Base-by-base conservation (phyloP, 768 basidiomycete species). In the Collybia sp. region DNA sequence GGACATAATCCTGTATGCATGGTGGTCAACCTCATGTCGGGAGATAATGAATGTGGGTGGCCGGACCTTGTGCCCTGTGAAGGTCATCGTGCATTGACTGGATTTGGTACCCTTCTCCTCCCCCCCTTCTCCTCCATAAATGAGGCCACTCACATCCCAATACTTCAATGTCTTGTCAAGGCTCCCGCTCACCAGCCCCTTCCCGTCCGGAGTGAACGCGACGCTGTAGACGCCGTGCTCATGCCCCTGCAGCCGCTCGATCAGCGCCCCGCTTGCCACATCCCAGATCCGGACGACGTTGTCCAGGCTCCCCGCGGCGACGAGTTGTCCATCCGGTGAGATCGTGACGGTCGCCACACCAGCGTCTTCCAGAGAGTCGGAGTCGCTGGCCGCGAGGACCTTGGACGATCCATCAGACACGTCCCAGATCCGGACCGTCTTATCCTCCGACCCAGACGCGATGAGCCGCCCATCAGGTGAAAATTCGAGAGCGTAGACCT, bases 401-500 rank as follows among this genome's bases (percentile, higher is more conserved):
- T 70, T 71, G 16, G 60, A 66, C 1, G 65, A 57, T 6, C 65
- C 63, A 8, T 59, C 62, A 8, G 50, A 41, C 71, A 74, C 70
- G 53, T 74, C 68, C 73, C 74, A 75, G 40, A 77, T 71, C 12
- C 73, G 62, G 12, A 72, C 70, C 1, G 75, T 74, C 44, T 71
- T 70, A 55, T 76, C 90, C 2, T 92, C 92, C 0, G 89, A 93
- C 12, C 93, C 93, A 2, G 90, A 93, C 9, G 93, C 89, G 53
- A 95, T 85, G 54, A 87, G 75, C 4, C 82, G 75, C 6, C 93
- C 93, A 54, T 93, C 88, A n/a, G 73, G 66, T 1, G 90, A 89
- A 65, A 93, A 95, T 63, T 89, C 91, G 52, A 96, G 83, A 1
- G 92, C 91, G 66, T 95, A 95, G 58, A 96, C 93, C 58, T 95